Conservation (phyloP, 169 alveolate genomes). For the Plasmodium inui region DNA sequence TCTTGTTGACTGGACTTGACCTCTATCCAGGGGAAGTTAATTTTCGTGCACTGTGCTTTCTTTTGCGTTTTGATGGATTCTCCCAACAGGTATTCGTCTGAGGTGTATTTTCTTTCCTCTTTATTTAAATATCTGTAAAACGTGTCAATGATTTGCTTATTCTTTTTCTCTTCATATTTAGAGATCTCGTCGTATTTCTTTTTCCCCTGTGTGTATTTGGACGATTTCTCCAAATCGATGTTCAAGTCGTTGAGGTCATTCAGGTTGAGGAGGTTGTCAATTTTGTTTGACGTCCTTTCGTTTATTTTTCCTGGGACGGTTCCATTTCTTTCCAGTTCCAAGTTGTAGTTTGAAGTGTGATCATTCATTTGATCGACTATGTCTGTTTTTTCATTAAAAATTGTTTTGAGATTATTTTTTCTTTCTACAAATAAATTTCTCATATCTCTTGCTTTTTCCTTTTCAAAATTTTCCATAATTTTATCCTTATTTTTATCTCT, state of each 20-base stretch:
- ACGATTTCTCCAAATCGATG: constrained; percentile 14
- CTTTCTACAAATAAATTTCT: constrained; percentile 59
- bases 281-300: constrained; percentile 38
- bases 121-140: constrained; percentile 68
- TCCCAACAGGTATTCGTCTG: constrained; percentile 29
- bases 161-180: constrained; percentile 68
- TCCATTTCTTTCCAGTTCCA: constrained; percentile 62
- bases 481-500: constrained; percentile 73
- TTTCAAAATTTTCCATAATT: constrained; percentile 73
- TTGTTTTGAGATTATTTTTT: constrained; percentile 50
- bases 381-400: constrained; percentile 64
- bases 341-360: constrained; percentile 49
- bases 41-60: constrained; percentile 59
- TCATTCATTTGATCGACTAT: constrained; percentile 63
- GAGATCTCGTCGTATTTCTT: constrained; percentile 17
- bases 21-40: constrained; percentile 13
- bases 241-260: constrained; percentile 18
- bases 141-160: constrained; percentile 61
- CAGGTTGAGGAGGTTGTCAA: constrained; percentile 37
- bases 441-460: constrained; percentile 75
- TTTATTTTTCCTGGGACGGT: constrained; percentile 42
- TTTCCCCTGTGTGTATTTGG: background rate
- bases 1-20: constrained; percentile 36
- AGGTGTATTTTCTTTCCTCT: constrained; percentile 36
- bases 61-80: constrained; percentile 28